Evolutionary conservation across 768 basidiomycete genomes (phyloP), one percentile per base, ranked within the genome.

Genomic region (Pleurotus citrinopileatus): DNA sequence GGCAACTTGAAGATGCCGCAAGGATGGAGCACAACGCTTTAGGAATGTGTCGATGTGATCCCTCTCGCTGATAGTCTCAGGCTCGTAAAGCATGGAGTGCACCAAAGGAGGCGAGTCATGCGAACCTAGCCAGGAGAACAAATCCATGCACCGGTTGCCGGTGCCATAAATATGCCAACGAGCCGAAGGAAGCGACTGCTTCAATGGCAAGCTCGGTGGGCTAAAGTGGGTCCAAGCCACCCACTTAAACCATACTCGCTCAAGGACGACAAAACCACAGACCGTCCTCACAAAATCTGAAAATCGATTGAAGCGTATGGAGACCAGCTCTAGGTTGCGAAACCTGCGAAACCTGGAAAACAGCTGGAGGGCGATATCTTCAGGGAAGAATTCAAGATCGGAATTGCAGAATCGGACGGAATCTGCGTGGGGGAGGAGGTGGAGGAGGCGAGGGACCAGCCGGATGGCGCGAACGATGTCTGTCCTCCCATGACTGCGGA

Each of bases 291-390:
- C 48, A 15, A 51, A 25, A 32, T 51, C 48, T 23, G 36, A 13
- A 32, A 51, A 51, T 17, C 48, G 48, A 51, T 51, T 10, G 29
- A 51, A 51, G 48, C 34, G 48, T 13, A 51, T 22, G n/a, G 48
- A 20, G 3, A 34, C 48, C 20, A 51, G 34, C n/a, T 51, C 29
- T 22, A 51, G 20, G 32, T 32, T 37, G 17, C 20, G 29, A 23
- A 51, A 51, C 20, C 4, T 23, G 13, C 48, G 28, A 32, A 51
- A 51, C 13, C 36, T 28, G 7, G n/a, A 37, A 37, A 37, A 51
- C 10, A 51, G 32, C 17, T 51, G 48, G 15, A 51, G 48, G 29
- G 29, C 29, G 32, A 51, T 32, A 20, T 51, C 48, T 37, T 51
- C 48, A 22, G 48, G 48, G 29, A 51, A 25, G 32, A 28, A 23